A percentile compares a stretch with the other conserved stretches of the same genome.
These are phyloP conservation scores for Ophiostoma sp. DNA, from an alignment of 2,329 filamentous ascomycete genomes.

Conservation along the genomic window DNA sequence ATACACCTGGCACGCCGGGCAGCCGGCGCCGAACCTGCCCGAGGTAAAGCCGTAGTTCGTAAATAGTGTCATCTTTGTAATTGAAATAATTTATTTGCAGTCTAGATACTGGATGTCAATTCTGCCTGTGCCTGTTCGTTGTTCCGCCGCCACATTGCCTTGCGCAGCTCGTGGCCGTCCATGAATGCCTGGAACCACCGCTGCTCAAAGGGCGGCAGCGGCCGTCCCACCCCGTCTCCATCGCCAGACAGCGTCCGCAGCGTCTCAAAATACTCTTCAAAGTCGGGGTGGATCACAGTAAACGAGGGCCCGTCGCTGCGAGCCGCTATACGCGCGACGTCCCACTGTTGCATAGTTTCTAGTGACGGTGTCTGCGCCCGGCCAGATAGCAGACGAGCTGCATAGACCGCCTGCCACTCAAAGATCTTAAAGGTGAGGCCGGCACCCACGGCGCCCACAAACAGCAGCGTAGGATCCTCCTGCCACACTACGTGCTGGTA, in stretches of 20 bases:
- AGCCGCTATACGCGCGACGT: constrained; percentile 47
- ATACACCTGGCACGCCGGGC: constrained; percentile 20
- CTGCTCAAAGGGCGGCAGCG: neutral
- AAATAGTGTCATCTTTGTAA: too few species aligned
- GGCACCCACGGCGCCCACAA: constrained; percentile 53
- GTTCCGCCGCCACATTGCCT: constrained; percentile 16
- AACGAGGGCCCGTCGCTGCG: constrained; percentile 56
- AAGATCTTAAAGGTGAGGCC: constrained; percentile 64
- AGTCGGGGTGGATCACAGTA: constrained; percentile 54
- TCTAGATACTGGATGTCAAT: neutral
- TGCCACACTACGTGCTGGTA: constrained; percentile 56
- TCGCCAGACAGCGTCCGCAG: constrained; percentile 48
- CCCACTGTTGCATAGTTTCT: constrained; percentile 51
- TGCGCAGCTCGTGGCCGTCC: constrained; percentile 16
- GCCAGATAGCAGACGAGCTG: constrained; percentile 42
- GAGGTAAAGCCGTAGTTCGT: constrained; percentile 17
- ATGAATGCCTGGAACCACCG: constrained; percentile 14
- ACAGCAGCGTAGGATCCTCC: constrained; percentile 50
- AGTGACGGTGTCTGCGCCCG: constrained; percentile 46
- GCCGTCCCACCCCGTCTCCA: constrained; percentile 1
- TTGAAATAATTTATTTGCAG: neutral
- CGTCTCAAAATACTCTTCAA: constrained; percentile 60
- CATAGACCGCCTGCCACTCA: constrained; percentile 40
- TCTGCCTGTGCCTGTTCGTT: constrained; percentile 9
- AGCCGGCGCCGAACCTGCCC: constrained; percentile 15